Base-by-base conservation (phyloP, 495 filamentous ascomycete species). In the Podospora bellae-mahoneyi region DNA sequence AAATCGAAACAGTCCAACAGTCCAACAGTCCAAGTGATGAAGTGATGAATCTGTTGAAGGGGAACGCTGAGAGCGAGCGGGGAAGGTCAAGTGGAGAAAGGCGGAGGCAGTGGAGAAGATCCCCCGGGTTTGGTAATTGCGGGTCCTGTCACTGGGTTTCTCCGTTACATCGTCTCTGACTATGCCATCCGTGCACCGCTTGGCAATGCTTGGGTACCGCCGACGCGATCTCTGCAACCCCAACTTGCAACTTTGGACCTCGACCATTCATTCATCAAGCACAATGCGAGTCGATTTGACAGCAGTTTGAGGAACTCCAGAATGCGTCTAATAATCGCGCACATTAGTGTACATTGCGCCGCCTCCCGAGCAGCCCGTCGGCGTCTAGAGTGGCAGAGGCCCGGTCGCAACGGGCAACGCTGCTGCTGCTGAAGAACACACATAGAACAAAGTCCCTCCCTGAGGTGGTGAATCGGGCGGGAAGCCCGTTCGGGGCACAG, bases 401-500 rank as follows among this genome's bases (percentile, higher is more conserved):
- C n/a, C 55, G 7, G 13, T 58, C n/a, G 55, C 23, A 23, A 23
- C 1, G 1, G 23, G 23, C 1, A 23, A 23, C 1, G 23, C 1
- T 23, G 23, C 23, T 23, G 23, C 23, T 23, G 23, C 4, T 32
- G 30, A 32, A 32, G 30, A 32, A 32, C 30, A 32, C 30, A 32
- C 30, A 32, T 0, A 32, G 55, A 58, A 58, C n/a, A 58, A 26
- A 58, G 54, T 26, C 55, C n/a, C n/a, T 26, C 1, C 23, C 23
- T 23, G 23, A 23, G 23, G 1, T 23, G 55, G 4, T 20, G n/a
- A 18, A 58, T 48, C 5, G 13, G 28, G 61, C 34, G 28, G 61
- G 15, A 63, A 63, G 61, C 61, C 61, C 61, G 61, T 34, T 23
- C 19, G 61, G 34, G 61, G 61, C 61, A 48, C 61, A 63, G 55